Evolutionary conservation across 2,329 filamentous ascomycete genomes (phyloP), one percentile per base, ranked within the genome.

Genomic region (Fusarium liriodendri): DNA sequence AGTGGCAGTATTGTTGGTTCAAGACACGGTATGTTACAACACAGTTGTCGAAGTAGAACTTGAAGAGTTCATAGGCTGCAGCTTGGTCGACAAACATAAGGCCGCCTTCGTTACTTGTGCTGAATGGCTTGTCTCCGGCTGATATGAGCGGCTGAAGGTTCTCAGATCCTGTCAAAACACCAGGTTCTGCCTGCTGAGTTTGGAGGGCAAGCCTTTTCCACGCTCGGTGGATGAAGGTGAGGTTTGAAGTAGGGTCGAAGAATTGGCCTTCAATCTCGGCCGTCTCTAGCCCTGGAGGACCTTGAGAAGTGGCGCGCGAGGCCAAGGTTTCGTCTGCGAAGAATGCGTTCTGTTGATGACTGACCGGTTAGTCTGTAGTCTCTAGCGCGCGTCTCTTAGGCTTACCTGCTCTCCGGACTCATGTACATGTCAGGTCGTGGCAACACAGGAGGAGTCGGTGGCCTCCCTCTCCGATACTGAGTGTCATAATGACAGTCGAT

Each of bases 11-110:
- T 0, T 85, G 86, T 6, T 87, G 83, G 76, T 90, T 87, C 27
- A 91, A 78, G 67, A 89, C 89, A 5, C 89, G 85, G 74, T 90
- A 89, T 0, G 89, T 91, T 6, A 89, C 88, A 33, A 89, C 86
- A 20, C 88, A 89, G 70, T 87, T 87, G 54, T 90, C 89, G 74
- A 91, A 91, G 72, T 90, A 91, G 25, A 88, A 83, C 6, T 74
- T 66, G 45, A 82, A 63, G 16, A 82, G 73, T 2, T 76, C 67
- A 10, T 67, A 52, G 13, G 76, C 71, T 2, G 66, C 40, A 1
- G 72, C 54, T 3, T 64, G 70, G 5, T 76, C 66, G 7, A 76
- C 74, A 6, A 80, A 68, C 11, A 73, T 66, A 18, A 74, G 62
- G 13, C 42, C 33, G 6, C 70, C 52, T 13, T 67, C 63, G 1